Conservation (phyloP, 352 stramenopile genomes). For the Phytophthora citricola region DNA sequence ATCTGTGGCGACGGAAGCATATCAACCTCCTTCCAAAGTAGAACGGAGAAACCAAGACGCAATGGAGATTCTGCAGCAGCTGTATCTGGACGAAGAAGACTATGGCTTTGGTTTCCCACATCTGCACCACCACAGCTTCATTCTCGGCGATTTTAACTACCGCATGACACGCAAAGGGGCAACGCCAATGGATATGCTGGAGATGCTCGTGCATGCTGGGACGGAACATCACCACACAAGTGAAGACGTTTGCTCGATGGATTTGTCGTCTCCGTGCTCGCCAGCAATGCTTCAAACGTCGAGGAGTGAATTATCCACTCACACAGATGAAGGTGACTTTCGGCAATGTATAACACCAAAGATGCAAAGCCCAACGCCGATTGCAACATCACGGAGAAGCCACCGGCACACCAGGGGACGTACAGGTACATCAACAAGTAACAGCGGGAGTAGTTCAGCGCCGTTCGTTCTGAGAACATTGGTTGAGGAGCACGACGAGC, state of each 20-base stretch:
- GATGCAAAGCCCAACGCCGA: slow-evolving; percentile 37
- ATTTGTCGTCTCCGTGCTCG: slow-evolving; percentile 37
- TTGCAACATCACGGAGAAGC: slow-evolving; percentile 9
- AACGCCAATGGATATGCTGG: slow-evolving; percentile 64
- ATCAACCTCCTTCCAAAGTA: slow-evolving; percentile 70
- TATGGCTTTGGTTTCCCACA: slow-evolving; percentile 86
- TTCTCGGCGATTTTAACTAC: slow-evolving; percentile 93
- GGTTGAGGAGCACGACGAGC: slow-evolving; percentile 77
- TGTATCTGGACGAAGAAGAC: slow-evolving; percentile 85
- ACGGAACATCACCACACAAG: slow-evolving; percentile 23
- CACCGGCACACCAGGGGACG: slow-evolving; percentile 11
- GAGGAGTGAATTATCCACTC: slow-evolving; percentile 31
- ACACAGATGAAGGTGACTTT: slow-evolving; percentile 41
- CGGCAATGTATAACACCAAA: slow-evolving; percentile 57
- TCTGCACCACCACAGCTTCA: slow-evolving; percentile 88
- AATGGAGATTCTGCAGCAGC: slow-evolving; percentile 82
- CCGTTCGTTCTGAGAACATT: slow-evolving; percentile 43
- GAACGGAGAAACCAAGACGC: slow-evolving; percentile 83
- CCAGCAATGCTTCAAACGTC: slow-evolving; percentile 39
- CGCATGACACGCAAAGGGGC: slow-evolving; percentile 66
- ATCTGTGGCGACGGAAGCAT: slow-evolving; percentile 7
- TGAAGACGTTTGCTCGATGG: slow-evolving; percentile 20
- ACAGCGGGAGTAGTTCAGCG: slow-evolving; percentile 31
- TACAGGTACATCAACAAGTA: slow-evolving; percentile 22
- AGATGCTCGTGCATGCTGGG: slow-evolving; percentile 42